Conservation (phyloP, 2,329 filamentous ascomycete species). For the Pestalotiopsis sp. region DNA sequence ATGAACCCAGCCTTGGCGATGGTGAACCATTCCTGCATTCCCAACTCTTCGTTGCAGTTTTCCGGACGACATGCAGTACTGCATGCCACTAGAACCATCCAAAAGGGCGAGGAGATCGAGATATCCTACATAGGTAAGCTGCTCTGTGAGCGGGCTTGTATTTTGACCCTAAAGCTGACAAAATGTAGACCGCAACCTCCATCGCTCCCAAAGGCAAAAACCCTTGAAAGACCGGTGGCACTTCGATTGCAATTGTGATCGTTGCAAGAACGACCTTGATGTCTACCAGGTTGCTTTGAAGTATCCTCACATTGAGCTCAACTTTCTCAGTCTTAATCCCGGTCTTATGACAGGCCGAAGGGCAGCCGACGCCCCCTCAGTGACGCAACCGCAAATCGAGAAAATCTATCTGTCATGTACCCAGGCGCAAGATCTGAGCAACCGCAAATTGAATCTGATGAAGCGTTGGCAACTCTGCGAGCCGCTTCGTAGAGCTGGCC, state of each 20-base stretch:
- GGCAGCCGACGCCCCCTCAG: conserved; percentile 30
- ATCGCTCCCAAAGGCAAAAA: conserved; percentile 43
- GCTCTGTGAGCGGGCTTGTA: too few relatives aligned
- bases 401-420: conserved; percentile 34
- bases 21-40: conserved; percentile 65
- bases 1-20: conserved; percentile 59
- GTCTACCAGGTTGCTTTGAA: conserved; percentile 54
- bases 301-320: conserved; percentile 45
- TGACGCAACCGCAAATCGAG: conserved; percentile 25
- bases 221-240: conserved; percentile 49
- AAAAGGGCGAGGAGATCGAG: conserved; percentile 57
- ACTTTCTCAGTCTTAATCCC: conserved; percentile 47
- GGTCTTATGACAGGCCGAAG: conserved; percentile 34
- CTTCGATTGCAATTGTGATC: conserved; percentile 53
- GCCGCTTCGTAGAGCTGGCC: conserved; percentile 36
- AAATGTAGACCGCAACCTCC: conserved; percentile 49
- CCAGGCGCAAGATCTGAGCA: conserved; percentile 14
- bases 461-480: conserved; percentile 40
- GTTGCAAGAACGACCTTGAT: conserved; percentile 54
- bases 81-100: conserved; percentile 51
- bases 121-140: conserved; percentile 62
- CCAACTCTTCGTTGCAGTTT: conserved; percentile 62
- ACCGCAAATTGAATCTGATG: conserved; percentile 13
- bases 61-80: conserved; percentile 53
- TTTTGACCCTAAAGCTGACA: not conserved